Conservation (phyloP, 345 rosid species). For the Pugionium cornutum region DNA sequence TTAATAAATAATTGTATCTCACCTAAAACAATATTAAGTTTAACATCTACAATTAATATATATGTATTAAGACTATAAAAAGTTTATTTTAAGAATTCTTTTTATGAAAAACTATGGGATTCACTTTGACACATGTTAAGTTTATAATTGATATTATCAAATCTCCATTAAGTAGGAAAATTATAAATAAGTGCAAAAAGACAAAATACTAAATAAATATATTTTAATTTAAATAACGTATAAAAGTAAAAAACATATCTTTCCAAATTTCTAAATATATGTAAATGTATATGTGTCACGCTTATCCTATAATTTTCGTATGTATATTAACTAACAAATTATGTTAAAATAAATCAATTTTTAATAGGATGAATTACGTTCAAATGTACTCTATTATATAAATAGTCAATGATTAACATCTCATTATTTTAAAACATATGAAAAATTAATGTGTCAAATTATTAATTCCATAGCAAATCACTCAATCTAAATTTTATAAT, state of each 20-base stretch:
- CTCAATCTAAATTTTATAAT: no score
- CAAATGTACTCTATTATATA: no score
- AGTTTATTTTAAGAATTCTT: background rate
- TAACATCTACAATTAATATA: no score
- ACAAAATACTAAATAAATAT: background rate
- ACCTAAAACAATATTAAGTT: no score
- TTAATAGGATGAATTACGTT: no score
- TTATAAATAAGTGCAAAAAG: background rate
- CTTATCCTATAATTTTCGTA: background rate
- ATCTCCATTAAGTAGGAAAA: background rate
- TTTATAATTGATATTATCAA: background rate
- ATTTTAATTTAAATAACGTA: background rate
- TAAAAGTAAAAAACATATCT: background rate
- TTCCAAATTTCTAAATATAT: background rate
- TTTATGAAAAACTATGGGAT: background rate
- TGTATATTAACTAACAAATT: background rate
- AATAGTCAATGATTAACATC: no score
- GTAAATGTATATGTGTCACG: background rate
- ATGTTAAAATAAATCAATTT: no score
- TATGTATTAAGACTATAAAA: background rate
- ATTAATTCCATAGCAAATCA: no score
- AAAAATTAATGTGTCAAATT: no score
- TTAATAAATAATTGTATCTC: slow-evolving; percentile 1
- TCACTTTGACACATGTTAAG: background rate
- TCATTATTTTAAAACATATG: no score